Conservation (phyloP, 1,284 basidiomycete species). For the Tilletia setariae region DNA sequence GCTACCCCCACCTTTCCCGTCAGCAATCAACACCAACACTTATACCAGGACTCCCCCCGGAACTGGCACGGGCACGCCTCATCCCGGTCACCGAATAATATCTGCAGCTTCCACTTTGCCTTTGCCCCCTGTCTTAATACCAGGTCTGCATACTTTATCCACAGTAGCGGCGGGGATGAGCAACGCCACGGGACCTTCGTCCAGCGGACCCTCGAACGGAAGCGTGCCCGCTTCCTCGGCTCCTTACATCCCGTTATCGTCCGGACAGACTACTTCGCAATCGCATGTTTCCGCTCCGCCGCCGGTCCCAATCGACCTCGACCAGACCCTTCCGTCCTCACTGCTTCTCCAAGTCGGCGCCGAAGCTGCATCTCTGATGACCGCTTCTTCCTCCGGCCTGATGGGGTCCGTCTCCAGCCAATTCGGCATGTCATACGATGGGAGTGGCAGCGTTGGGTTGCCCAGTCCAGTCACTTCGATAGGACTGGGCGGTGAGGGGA, state of each 20-base stretch:
- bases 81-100: background rate
- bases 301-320: conserved; percentile 19
- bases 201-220: background rate
- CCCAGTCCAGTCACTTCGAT: too few relatives aligned
- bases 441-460: background rate
- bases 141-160: background rate
- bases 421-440: background rate
- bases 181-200: background rate
- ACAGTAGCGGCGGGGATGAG: background rate
- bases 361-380: conserved; percentile 11
- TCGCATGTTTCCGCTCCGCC: conserved; percentile 19
- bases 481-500: background rate
- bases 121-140: background rate
- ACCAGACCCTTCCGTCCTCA: conserved; percentile 19
- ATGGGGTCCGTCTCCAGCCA: background rate
- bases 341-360: conserved; percentile 22
- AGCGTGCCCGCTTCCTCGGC: conserved; percentile 6
- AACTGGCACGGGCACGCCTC: background rate
- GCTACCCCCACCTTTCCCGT: conserved; percentile 1
- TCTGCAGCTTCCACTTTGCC: background rate
- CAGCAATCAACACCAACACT: background rate
- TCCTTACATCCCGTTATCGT: background rate
- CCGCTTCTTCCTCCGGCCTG: background rate
- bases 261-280: background rate
- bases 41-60: background rate